Conservation (phyloP, 768 basidiomycete genomes). For the Calvatia gigantea region DNA sequence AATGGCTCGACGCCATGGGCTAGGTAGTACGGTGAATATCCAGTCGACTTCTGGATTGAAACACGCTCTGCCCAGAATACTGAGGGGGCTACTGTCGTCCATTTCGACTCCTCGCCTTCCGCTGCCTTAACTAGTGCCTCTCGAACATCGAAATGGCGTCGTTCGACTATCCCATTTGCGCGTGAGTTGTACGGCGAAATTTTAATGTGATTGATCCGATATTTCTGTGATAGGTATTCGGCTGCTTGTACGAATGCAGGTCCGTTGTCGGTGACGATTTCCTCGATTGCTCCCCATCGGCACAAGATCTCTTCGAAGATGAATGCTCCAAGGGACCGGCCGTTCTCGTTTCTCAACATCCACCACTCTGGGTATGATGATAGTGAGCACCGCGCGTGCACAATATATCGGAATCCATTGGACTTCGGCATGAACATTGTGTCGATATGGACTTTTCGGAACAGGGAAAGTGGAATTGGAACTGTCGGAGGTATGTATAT, state of each 20-base stretch:
- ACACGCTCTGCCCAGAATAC: conserved; percentile 31
- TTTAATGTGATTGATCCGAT: conserved; percentile 30
- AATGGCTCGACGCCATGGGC: conserved; percentile 31
- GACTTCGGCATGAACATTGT: conserved; percentile 25
- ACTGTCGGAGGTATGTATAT: conserved; percentile 25
- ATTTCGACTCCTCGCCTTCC: conserved; percentile 25
- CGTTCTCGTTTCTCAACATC: conserved; percentile 19
- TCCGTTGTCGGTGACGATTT: conserved; percentile 33
- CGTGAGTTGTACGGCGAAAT: conserved; percentile 39
- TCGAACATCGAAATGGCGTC: conserved; percentile 25
- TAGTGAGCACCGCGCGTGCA: conserved; percentile 22
- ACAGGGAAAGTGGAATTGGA: conserved; percentile 20
- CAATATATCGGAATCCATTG: conserved; percentile 20
- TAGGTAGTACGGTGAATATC: conserved; percentile 32
- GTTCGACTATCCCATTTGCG: conserved; percentile 36
- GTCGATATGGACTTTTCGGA: conserved; percentile 25
- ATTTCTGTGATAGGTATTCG: conserved; percentile 17
- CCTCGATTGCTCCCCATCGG: conserved; percentile 31
- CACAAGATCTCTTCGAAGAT: conserved; percentile 29
- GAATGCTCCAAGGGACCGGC: conserved; percentile 19
- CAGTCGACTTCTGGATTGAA: conserved; percentile 25
- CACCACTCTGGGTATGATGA: conserved; percentile 20
- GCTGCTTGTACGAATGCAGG: conserved; percentile 21
- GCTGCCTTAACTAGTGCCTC: conserved; percentile 26
- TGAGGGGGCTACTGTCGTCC: conserved; percentile 23